A percentile compares a stretch with the other conserved stretches of the same genome.
Conservation (phyloP, 2,329 filamentous ascomycete genomes). For the Xylariaceae sp. region DNA sequence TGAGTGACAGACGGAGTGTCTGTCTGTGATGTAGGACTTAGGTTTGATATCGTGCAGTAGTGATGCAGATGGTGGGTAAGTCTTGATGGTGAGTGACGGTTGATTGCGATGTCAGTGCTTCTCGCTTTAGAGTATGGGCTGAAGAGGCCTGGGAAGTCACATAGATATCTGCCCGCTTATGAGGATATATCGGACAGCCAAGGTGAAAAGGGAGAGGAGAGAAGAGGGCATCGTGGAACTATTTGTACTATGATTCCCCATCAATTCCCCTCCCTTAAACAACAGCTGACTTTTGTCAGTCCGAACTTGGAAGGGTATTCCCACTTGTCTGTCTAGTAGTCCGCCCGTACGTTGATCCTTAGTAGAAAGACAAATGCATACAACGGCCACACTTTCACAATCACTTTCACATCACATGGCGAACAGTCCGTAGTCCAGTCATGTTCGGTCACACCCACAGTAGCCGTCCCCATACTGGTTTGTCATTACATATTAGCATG, state of each 20-base stretch:
- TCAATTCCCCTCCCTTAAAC: neutral
- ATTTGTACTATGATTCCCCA: conserved; percentile 11
- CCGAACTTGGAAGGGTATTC: neutral
- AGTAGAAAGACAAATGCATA: neutral
- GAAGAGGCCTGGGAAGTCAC: neutral
- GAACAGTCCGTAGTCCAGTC: too few species aligned
- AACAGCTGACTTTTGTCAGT: neutral
- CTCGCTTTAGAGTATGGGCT: neutral
- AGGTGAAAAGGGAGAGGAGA: neutral
- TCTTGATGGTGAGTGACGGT: neutral
- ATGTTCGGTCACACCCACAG: conserved; percentile 16
- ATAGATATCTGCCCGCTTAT: neutral
- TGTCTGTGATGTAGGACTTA: neutral
- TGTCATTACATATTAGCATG: neutral
- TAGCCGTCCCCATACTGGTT: conserved; percentile 10
- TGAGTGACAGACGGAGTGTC: neutral
- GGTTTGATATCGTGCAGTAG: neutral
- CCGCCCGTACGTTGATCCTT: neutral
- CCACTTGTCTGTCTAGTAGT: neutral
- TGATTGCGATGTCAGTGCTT: neutral
- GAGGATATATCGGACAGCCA: neutral
- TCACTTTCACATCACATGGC: conserved; percentile 2
- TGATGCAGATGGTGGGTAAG: neutral
- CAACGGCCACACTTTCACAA: neutral
- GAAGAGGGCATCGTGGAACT: conserved; percentile 4